Conservation (phyloP, 2,329 filamentous ascomycete genomes). For the Fusarium sp. region DNA sequence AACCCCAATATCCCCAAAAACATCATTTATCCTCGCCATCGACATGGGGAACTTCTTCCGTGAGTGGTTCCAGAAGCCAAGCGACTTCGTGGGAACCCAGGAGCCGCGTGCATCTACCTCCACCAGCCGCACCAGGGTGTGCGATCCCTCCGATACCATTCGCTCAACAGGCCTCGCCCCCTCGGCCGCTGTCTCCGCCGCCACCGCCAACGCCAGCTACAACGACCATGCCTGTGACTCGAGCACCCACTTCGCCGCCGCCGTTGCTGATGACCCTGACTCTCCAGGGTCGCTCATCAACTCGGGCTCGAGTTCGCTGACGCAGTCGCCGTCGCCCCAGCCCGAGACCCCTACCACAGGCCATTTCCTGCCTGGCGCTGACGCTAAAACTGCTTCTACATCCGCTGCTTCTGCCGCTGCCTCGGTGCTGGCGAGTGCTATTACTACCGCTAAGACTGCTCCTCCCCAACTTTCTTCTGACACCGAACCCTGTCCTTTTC, state of each 20-base stretch:
- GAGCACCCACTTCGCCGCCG: conserved; percentile 46
- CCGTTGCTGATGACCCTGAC: conserved; percentile 51
- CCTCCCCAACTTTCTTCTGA: conserved; percentile 41
- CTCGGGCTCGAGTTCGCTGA: conserved; percentile 55
- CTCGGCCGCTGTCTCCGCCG: conserved; percentile 44
- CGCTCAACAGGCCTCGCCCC: conserved; percentile 43
- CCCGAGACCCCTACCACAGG: conserved; percentile 53
- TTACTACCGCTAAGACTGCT: conserved; percentile 46
- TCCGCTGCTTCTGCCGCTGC: conserved; percentile 45
- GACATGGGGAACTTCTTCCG: conserved; percentile 26
- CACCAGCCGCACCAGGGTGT: conserved; percentile 39
- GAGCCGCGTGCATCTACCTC: conserved; percentile 43
- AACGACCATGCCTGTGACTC: conserved; percentile 45
- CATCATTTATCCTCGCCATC: conserved; percentile 10
- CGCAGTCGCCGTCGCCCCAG: conserved; percentile 57
- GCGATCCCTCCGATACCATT: conserved; percentile 39
- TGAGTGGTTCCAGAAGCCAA: conserved; percentile 44
- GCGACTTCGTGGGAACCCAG: conserved; percentile 44
- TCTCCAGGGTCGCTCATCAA: conserved; percentile 54
- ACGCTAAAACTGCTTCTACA: conserved; percentile 50
- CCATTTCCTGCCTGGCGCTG: conserved; percentile 49
- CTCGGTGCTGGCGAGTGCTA: conserved; percentile 45
- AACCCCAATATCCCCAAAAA: conserved; percentile 5
- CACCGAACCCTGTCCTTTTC: conserved; percentile 45
- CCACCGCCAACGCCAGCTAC: conserved; percentile 45